Evolutionary conservation across 2,329 filamentous ascomycete genomes (phyloP), one percentile per base, ranked within the genome.

Genomic region (Blastomyces percursus): DNA sequence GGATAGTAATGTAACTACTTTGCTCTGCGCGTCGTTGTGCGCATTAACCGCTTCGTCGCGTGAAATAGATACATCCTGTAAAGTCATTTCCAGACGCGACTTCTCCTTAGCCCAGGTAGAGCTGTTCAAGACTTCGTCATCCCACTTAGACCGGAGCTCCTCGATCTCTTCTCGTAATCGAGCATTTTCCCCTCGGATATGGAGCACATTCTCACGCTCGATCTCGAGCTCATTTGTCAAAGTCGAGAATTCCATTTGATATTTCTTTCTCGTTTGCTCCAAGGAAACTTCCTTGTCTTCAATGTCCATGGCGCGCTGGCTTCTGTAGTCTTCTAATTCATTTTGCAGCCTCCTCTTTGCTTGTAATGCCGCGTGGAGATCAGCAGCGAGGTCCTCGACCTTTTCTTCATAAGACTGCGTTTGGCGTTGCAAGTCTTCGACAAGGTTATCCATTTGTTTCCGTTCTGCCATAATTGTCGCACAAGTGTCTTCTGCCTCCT

Each of bases 71-170:
- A 97, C 84, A 73, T 96, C 91, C 59, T 93, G 86, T 61, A 99
- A 81, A 5, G 91, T 95, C 64, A 91, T 86, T 73, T 97, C 93
- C 50, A 99, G 82, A 19, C 93, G 87, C 19, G 91, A 84, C 80
- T 97, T 97, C 78, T 99, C 93, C 79, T 99, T 99, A 14, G 92
- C 92, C 92, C 94, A 97, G 0, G 93, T 96, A 19, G 91, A 96
- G 75, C 91, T 96, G 77, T 97, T 97, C 69, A 97, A 84, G 12
- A 97, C 91, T 76, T 99, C 93, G 69, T 97, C 91, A 71, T 99
- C 94, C 93, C 94, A 97, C 78, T 97, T 97, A 68, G 87, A 91
- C 67, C 94, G 86, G 63, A 97, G 82, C 70, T 96, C 91, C 69
- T 99, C 94, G 30, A 97, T 85, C 76, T 99, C 94, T 73, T 97